A percentile compares a stretch with the other conserved stretches of the same genome.
Evolutionary conservation across 768 basidiomycete species (phyloP).

Genomic region (Fomitopsis serialis): DNA sequence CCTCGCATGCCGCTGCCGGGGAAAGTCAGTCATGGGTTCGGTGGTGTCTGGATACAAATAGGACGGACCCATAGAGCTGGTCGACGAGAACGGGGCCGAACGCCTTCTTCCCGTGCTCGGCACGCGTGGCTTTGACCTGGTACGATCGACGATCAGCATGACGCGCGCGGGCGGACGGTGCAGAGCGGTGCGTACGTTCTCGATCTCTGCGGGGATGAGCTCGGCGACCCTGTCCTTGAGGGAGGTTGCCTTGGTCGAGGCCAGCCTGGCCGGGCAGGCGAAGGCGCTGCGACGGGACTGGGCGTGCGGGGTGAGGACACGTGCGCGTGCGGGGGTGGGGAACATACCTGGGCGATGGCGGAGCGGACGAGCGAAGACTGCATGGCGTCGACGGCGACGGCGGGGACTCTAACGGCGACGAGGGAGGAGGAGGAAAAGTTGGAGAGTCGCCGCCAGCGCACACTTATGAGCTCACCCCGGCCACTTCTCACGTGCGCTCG

Average conservation of each 20-base stretch:
- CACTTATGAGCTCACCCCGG: conserved; percentile 13
- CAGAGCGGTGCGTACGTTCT: conserved; percentile 44
- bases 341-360: conserved; percentile 28
- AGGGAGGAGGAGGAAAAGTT: conserved; percentile 8
- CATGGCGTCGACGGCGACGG: conserved; percentile 6
- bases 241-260: conserved; percentile 68
- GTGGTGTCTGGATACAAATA: not conserved
- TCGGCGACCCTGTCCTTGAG: conserved; percentile 92
- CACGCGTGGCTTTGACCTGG: conserved; percentile 79
- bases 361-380: conserved; percentile 29
- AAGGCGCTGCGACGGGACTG: conserved; percentile 46
- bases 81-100: conserved; percentile 91
- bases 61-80: conserved; percentile 77
- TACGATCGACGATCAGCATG: conserved; percentile 9
- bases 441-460: not conserved
- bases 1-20: conserved; percentile 74
- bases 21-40: conserved; percentile 4
- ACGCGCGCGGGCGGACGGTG: conserved; percentile 2
- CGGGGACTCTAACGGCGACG: not conserved
- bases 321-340: conserved; percentile 21
- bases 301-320: conserved; percentile 8
- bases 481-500: conserved; percentile 1
- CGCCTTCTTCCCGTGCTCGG: conserved; percentile 85
- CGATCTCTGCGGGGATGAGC: conserved; percentile 85
- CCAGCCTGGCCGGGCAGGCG: conserved; percentile 53